Conservation (phyloP, 306 rosid species). For the apple (Malus domestica) region ASM211411v1 NC_041800.1:26223733-26224232, state of each 20-base stretch:
- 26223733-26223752: conserved; percentile 16
- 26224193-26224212: conserved; percentile 21
- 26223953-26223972: conserved; percentile 18
- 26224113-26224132: conserved; percentile 25
- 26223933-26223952: conserved; percentile 32
- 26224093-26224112: conserved; percentile 16
- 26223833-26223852: conserved; percentile 28
- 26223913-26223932: conserved; percentile 15
- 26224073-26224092: conserved; percentile 20
- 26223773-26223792: conserved; percentile 18
- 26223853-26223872: conserved; percentile 31
- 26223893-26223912: conserved; percentile 16
- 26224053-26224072: conserved; percentile 20
- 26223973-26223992: conserved; percentile 28
- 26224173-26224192: conserved; percentile 25
- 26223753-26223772: conserved; percentile 10
- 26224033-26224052: conserved; percentile 25
- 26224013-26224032: conserved; percentile 24
- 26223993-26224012: conserved; percentile 25
- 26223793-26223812: conserved; percentile 30
- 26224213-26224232: conserved; percentile 24
- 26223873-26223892: conserved; percentile 26
- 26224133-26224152: conserved; percentile 23
- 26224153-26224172: conserved; percentile 13
- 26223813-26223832: conserved; percentile 25